Base-by-base conservation (phyloP, 139 green algal species). In the Picochlorum sp. region DNA sequence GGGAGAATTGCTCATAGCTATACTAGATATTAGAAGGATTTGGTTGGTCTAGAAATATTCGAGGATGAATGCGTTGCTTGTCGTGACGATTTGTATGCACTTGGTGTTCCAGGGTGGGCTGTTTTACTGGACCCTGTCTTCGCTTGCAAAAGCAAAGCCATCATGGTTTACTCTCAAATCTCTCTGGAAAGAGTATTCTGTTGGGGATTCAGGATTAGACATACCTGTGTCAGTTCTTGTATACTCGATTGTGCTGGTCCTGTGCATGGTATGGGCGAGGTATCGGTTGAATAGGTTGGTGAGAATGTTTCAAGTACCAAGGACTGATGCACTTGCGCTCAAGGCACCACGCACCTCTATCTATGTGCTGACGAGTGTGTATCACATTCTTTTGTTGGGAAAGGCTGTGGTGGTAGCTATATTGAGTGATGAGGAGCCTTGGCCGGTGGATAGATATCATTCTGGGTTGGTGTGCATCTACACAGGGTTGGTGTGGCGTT, bases 341-440 rank as follows among this genome's bases (percentile, higher is more conserved):
- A 55, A 21, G 47, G 47, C 47, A 34, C 13, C 20, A 59, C 13
- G n/a, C 13, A 34, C 20, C 13, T 59, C 16, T 20, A 9, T 59
- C 16, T 3, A 10, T 59, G 52, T 20, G 20, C 23, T 59, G 20
- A 30, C n/a, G n/a, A 21, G 14, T 34, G 20, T 65, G 14, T 52
- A 70, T 34, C 62, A 86, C 65, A 49, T 82, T 18, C 56, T 81
- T 15, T 66, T 87, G 55, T 61, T 88, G 45, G 67, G 30, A 56
- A 88, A 88, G 49, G 75, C 78, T 23, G 73, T 87, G 1, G 55
- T 58, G 6, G 80, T 82, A 10, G 82, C 82, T 26, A 62, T 87
- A 11, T 41, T 72, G 9, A 75, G 65, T 1, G 57, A 75, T n/a
- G 75, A 82, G 1, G 28, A 41, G 38, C 20, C 84, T 4, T 21